Conservation (phyloP, 352 stramenopile genomes). For the Globisporangium nagaii region DNA sequence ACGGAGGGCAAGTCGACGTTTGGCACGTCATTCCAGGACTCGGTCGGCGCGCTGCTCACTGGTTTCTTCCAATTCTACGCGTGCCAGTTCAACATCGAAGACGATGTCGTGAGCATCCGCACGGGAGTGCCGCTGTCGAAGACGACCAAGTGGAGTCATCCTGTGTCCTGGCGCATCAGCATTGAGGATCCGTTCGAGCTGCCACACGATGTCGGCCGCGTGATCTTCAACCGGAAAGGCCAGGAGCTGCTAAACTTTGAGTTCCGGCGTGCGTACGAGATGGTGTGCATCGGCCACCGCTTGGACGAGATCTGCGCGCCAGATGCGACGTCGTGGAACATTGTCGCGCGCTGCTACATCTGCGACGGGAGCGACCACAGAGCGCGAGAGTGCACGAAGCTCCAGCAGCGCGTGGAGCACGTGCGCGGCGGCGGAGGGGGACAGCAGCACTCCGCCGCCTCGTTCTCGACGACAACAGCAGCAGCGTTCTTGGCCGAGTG, state of each 20-base stretch:
- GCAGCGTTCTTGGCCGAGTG: constrained; percentile 39
- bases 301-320: constrained; percentile 47
- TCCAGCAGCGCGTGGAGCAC: constrained; percentile 7
- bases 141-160: constrained; percentile 63
- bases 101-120: constrained; percentile 92
- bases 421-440: background rate
- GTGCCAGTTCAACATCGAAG: constrained; percentile 93
- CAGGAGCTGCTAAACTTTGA: constrained; percentile 56
- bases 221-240: constrained; percentile 68
- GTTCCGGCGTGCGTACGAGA: constrained; percentile 53
- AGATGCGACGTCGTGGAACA: constrained; percentile 47
- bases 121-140: constrained; percentile 58
- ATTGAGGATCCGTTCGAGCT: constrained; percentile 87
- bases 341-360: constrained; percentile 58
- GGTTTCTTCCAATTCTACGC: constrained; percentile 98
- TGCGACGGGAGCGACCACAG: constrained; percentile 42
- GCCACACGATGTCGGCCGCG: constrained; percentile 68
- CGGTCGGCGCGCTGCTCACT: constrained; percentile 89
- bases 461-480: constrained; percentile 3
- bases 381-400: constrained; percentile 48
- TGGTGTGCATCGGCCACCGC: constrained; percentile 36
- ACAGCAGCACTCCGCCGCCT: background rate
- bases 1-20: constrained; percentile 41
- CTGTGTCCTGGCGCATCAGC: constrained; percentile 67
- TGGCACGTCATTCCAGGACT: constrained; percentile 65